These are phyloP conservation scores for Cordyceps cicadae DNA, from an alignment of 2,329 filamentous ascomycete genomes.

Conservation along the genomic window DNA sequence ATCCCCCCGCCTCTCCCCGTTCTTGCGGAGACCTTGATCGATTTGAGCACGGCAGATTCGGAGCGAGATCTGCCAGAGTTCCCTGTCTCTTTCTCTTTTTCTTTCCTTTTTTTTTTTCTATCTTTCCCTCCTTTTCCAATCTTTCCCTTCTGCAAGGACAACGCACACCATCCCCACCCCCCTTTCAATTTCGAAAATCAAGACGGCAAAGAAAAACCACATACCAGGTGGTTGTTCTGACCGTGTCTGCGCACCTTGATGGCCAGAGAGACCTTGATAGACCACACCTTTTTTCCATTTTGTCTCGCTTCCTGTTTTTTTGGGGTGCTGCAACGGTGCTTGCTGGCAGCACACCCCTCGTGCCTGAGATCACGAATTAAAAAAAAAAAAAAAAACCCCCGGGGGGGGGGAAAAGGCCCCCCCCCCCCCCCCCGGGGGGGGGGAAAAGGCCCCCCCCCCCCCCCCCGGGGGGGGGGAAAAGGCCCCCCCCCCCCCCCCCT, in stretches of 20 bases:
- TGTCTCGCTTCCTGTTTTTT: background rate
- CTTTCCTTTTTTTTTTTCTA: no score
- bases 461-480: no score
- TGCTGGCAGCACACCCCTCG: background rate
- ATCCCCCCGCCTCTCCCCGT: background rate
- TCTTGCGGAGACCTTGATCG: background rate
- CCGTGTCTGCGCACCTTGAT: constrained; percentile 7
- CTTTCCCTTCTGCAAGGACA: background rate
- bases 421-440: no score
- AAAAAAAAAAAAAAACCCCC: background rate
- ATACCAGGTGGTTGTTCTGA: background rate
- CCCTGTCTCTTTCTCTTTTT: background rate
- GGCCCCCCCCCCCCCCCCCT: no score
- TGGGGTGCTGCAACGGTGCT: background rate
- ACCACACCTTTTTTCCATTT: background rate
- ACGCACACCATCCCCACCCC: background rate
- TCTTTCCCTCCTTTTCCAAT: background rate
- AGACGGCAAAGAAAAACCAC: background rate
- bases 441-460: no score
- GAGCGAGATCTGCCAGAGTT: background rate
- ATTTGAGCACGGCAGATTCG: background rate
- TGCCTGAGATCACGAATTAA: background rate
- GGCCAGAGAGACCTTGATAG: constrained; percentile 7
- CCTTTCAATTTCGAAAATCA: no score
- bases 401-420: no score